These are phyloP conservation scores for Cyclostephanos invisitatus DNA, from an alignment of 108 stramenopile genomes.

Conservation along the genomic window DNA sequence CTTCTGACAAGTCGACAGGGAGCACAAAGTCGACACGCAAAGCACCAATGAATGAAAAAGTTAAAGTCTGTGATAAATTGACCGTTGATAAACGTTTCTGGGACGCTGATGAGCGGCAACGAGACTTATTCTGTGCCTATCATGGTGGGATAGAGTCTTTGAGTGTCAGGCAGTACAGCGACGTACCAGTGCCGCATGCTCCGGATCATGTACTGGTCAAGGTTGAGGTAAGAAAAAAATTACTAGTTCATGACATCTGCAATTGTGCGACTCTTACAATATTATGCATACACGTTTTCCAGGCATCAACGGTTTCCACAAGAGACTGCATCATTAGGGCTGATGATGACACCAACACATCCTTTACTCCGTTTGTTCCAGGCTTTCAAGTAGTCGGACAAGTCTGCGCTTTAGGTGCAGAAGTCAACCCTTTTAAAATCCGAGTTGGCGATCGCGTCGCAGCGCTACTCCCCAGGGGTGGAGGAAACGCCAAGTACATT, in stretches of 20 bases:
- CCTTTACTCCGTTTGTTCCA: conserved; percentile 49
- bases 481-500: conserved; percentile 66
- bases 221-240: conserved; percentile 40
- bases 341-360: conserved; percentile 30
- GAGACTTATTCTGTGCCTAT: conserved; percentile 27
- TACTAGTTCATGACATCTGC: not conserved
- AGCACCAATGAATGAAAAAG: not conserved
- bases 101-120: conserved; percentile 15
- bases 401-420: conserved; percentile 39
- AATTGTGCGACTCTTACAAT: not conserved
- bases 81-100: not conserved
- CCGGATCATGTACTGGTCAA: conserved; percentile 54
- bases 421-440: conserved; percentile 10
- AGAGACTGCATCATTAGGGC: conserved; percentile 58
- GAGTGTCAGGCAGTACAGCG: conserved; percentile 27
- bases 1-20: not conserved
- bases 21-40: not conserved
- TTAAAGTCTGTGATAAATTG: not conserved
- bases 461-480: conserved; percentile 59
- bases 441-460: conserved; percentile 61
- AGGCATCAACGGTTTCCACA: conserved; percentile 69
- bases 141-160: conserved; percentile 27
- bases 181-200: conserved; percentile 23
- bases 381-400: conserved; percentile 64
- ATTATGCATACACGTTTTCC: not conserved